Base-by-base conservation (phyloP, 164 flowering plant genomes). In the Liquidambar formosana region DNA sequence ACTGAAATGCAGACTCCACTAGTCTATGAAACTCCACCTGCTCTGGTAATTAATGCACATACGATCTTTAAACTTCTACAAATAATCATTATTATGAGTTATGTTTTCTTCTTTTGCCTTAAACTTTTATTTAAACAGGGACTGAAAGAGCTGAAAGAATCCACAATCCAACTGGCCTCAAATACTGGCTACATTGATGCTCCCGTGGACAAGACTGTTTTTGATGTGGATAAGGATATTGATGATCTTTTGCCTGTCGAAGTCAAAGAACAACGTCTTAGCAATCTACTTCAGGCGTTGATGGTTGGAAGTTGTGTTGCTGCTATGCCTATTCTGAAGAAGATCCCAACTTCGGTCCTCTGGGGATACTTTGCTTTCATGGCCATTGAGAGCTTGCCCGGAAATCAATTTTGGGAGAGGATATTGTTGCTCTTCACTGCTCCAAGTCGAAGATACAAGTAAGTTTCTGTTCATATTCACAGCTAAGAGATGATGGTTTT, bases 351-450 rank as follows among this genome's bases (percentile, higher is more conserved):
- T 67, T 87, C 98, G 9, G 98, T 94, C 63, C 94, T 94, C 51
- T 94, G 98, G 98, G 98, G 98, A 1, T 94, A 94, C 78, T 94
- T 94, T 79, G 98, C 98, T 63, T 94, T 88, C 84, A 94, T 94
- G 98, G 98, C 98, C 49, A 92, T 94, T 61, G 98, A 94, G 72
- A 94, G 96, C 82, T 86, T 94, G 83, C 97, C 98, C 1, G 98
- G 98, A 68, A 94, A 92, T 76, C 97, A 94, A 65, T 92, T 88
- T 56, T 94, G 98, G 98, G 98, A 94, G 84, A 88, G 98, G 69
- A 86, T 92, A 63, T 74, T 94, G 70, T 71, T 89, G 70, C 93
- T 94, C 65, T 92, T 94, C 73, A 92, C 95, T 28, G 94, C 96
- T 78, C 98, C 98, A n/a, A 89, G 92, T 73, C 81, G 97, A 78